Evolutionary conservation across 2,329 filamentous ascomycete species (phyloP), one percentile per base, ranked within the genome.

Genomic region (Fusarium sp.): DNA sequence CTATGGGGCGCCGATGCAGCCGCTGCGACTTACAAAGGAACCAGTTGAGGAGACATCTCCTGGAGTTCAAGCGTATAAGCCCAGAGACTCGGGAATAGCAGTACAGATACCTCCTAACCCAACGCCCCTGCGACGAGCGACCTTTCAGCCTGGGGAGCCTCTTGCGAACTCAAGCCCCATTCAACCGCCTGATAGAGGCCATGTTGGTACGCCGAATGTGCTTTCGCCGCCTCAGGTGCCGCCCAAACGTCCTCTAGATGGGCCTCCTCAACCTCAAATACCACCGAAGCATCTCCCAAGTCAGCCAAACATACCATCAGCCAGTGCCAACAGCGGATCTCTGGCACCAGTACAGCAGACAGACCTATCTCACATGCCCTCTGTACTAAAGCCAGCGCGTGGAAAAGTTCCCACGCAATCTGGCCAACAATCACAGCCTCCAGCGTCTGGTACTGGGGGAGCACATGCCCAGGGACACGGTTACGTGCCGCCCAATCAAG

Each of bases 91-190:
- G 8, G 57, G 45, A 34, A 25, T n/a, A 19, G 48, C 50, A 4
- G 35, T 48, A 11, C 46, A 58, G 6, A 43, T 47, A n/a, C 40
- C 61, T 6, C 65, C 46, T 2, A 53, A 46, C 9, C 45, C 57
- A 19, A 36, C 56, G 0, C 54, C 53, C 8, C 39, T 53, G 35
- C 51, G 69, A 31, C 53, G 64, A 26, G 60, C 50, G 19, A 64
- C 68, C 9, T 52, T 76, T 26, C 69, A 73, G 12, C 71, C 70
- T 5, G 69, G 71, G 3, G 66, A 50, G 1, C 69, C 69, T 0
- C 46, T 74, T 13, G 58, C 66, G 39, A 69, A 67, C 7, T 10
- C 50, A 9, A 70, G 66, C 15, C 54, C 67, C 8, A 52, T 55
- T 34, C 44, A 32, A 6, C 61, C 65, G 5, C 51, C 65, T 12